phyloP scores from a whole-genome alignment of 495 filamentous ascomycete species.

The Copromyces sp. region DNA sequence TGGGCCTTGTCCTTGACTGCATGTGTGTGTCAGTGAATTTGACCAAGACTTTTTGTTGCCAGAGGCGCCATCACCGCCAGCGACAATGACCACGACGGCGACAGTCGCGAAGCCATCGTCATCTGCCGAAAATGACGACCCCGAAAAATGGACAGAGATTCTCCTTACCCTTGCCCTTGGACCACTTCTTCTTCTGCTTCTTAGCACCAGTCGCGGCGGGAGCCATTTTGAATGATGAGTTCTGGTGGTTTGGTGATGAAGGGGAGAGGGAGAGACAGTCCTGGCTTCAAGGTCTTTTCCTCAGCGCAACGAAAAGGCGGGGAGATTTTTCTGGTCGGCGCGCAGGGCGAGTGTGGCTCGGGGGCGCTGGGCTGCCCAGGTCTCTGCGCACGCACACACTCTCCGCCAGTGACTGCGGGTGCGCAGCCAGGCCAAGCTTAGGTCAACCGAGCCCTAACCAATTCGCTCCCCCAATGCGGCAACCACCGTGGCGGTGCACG shows the following conservation, averaged over 20 bases:
- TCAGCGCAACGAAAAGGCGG: conserved; percentile 28
- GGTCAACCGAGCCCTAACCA: conserved; percentile 31
- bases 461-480: conserved; percentile 4
- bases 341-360: conserved; percentile 1
- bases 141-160: conserved; percentile 1
- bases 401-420: neutral
- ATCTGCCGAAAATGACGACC: conserved; percentile 1
- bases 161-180: conserved; percentile 74
- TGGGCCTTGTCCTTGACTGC: conserved; percentile 99
- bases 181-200: conserved; percentile 99
- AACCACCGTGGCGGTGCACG: neutral
- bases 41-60: neutral
- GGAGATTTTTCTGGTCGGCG: conserved; percentile 23
- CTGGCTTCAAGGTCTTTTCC: conserved; percentile 20
- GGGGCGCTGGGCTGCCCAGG: neutral
- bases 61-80: neutral
- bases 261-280: neutral
- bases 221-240: conserved; percentile 46
- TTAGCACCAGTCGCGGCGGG: conserved; percentile 80
- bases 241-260: conserved; percentile 32
- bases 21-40: conserved; percentile 3
- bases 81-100: neutral
- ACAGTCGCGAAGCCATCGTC: conserved; percentile 41
- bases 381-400: neutral
- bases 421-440: conserved; percentile 13